Conservation (phyloP, 768 basidiomycete species). For the Pholiota molesta region DNA sequence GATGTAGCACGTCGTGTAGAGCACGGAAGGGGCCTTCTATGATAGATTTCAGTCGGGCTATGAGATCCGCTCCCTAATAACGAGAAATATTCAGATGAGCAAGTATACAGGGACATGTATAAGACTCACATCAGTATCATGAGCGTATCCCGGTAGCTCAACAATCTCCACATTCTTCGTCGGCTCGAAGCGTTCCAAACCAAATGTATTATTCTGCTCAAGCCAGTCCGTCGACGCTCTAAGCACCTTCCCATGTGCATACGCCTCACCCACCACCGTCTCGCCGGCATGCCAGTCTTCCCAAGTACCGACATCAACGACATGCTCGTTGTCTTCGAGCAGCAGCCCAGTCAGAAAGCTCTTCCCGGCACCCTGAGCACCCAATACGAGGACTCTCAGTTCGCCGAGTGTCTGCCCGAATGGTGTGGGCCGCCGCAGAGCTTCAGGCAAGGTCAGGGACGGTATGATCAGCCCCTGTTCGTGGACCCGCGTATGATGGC, state of each 20-base stretch:
- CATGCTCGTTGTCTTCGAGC: conserved; percentile 66
- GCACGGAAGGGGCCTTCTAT: conserved; percentile 61
- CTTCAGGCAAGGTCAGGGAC: conserved; percentile 62
- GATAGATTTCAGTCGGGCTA: conserved; percentile 36
- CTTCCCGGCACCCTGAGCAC: conserved; percentile 44
- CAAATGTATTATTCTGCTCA: conserved; percentile 65
- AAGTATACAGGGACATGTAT: not conserved
- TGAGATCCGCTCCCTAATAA: conserved; percentile 31
- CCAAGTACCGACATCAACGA: conserved; percentile 65
- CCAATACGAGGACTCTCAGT: conserved; percentile 58
- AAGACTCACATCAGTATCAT: conserved; percentile 47
- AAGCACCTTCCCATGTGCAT: conserved; percentile 41
- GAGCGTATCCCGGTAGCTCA: conserved; percentile 49
- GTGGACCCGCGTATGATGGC: conserved; percentile 13
- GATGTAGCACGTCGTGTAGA: conserved; percentile 56
- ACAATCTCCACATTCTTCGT: conserved; percentile 66
- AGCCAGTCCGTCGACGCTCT: conserved; percentile 74
- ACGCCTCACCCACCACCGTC: conserved; percentile 17
- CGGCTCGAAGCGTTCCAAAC: conserved; percentile 67
- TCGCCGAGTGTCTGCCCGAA: conserved; percentile 73
- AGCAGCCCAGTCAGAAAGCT: conserved; percentile 51
- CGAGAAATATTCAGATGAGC: not conserved
- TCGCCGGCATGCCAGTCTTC: conserved; percentile 40
- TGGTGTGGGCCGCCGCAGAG: conserved; percentile 64
- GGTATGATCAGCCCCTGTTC: conserved; percentile 69